Evolutionary conservation across 2,329 filamentous ascomycete genomes (phyloP).

Genomic region (Cytospora leucostoma): DNA sequence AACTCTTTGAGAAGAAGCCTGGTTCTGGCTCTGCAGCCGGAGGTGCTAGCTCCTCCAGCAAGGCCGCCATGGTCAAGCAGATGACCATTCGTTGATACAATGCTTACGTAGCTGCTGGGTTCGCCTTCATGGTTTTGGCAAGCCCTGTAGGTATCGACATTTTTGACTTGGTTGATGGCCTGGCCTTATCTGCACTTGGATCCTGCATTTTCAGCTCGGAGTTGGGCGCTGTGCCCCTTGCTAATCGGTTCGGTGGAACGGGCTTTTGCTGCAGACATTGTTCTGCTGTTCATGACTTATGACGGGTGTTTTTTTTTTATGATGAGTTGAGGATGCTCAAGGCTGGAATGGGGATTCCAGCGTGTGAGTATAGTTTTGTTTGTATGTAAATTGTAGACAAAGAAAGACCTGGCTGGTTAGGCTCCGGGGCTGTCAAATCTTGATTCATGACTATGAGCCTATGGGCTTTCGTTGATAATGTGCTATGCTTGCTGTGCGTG

Average conservation of each 20-base stretch:
- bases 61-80: slow-evolving; percentile 87
- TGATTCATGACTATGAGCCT: background rate
- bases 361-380: slow-evolving; percentile 19
- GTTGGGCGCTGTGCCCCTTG: slow-evolving; percentile 44
- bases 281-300: slow-evolving; percentile 32
- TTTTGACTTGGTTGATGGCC: slow-evolving; percentile 43
- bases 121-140: slow-evolving; percentile 29
- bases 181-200: slow-evolving; percentile 37
- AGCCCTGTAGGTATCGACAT: slow-evolving; percentile 49
- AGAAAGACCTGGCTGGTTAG: background rate
- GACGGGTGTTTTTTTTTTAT: slow-evolving; percentile 25
- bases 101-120: background rate
- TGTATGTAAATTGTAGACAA: slow-evolving; percentile 10
- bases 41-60: slow-evolving; percentile 68
- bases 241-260: slow-evolving; percentile 28
- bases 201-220: slow-evolving; percentile 49
- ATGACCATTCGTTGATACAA: slow-evolving; percentile 80
- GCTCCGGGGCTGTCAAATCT: slow-evolving; percentile 5
- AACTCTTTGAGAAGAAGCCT: slow-evolving; percentile 98
- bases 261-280: slow-evolving; percentile 38
- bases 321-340: slow-evolving; percentile 8
- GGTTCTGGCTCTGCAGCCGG: slow-evolving; percentile 67
- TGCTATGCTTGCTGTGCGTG: background rate
- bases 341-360: slow-evolving; percentile 13
- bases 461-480: too few relatives aligned